These are phyloP conservation scores for Pseudogymnoascus verrucosus DNA, from an alignment of 2,329 filamentous ascomycete genomes.

Conservation along the genomic window DNA sequence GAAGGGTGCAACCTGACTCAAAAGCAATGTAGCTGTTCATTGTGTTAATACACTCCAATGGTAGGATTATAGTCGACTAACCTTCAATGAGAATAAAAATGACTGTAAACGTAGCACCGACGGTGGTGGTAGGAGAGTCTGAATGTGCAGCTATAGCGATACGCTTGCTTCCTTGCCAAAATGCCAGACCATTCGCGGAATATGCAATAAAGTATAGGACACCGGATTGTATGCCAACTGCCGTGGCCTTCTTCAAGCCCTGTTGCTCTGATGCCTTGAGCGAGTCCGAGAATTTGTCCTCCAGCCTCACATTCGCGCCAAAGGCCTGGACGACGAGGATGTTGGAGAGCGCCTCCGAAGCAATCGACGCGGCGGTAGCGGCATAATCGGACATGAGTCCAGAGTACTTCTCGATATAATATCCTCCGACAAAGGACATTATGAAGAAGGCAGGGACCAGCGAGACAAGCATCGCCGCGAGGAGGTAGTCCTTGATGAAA, in stretches of 20 bases:
- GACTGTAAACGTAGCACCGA: conserved; percentile 39
- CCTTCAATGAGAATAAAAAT: conserved; percentile 45
- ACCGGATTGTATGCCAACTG: conserved; percentile 42
- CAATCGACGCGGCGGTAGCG: conserved; percentile 43
- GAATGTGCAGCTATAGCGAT: conserved; percentile 33
- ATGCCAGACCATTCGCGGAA: conserved; percentile 47
- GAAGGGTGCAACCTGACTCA: conserved; percentile 55
- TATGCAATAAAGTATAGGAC: conserved; percentile 49
- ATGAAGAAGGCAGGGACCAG: conserved; percentile 32
- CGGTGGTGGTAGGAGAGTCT: conserved; percentile 14
- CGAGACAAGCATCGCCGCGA: conserved; percentile 48
- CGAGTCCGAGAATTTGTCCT: conserved; percentile 39
- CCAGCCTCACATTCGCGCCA: conserved; percentile 40
- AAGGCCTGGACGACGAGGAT: conserved; percentile 45
- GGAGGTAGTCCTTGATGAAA: conserved; percentile 46
- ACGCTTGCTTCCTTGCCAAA: conserved; percentile 46
- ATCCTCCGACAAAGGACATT: conserved; percentile 39
- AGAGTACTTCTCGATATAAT: conserved; percentile 38
- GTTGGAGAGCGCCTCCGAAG: conserved; percentile 43
- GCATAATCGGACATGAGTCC: conserved; percentile 37
- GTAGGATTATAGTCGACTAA: conserved; percentile 21
- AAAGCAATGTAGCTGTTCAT: conserved; percentile 39
- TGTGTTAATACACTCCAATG: background rate
- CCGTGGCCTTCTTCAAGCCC: conserved; percentile 42
- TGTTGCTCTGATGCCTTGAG: conserved; percentile 35